These are phyloP conservation scores for Amphichorda felina DNA, from an alignment of 2,329 filamentous ascomycete genomes.

Conservation along the genomic window DNA sequence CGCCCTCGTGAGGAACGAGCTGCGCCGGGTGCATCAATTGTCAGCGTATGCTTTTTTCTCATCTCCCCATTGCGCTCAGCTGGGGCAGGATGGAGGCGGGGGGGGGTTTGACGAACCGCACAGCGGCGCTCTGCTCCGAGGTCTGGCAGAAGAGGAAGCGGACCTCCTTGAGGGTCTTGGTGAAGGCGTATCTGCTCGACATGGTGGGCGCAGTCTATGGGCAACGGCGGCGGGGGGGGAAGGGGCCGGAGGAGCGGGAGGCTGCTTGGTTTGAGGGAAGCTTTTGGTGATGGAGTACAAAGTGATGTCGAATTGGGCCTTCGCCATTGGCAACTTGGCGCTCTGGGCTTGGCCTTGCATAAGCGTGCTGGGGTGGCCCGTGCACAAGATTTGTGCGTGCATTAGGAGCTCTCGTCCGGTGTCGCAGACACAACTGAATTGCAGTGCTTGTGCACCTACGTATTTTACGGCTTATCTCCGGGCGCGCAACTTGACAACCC, in stretches of 20 bases:
- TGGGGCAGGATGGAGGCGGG: not conserved
- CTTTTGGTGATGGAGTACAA: not conserved
- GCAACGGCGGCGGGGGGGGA: not conserved
- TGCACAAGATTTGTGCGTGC: no score
- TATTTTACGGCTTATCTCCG: no score
- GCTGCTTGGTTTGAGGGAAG: not conserved
- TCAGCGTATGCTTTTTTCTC: not conserved
- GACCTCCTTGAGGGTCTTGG: conserved; percentile 81
- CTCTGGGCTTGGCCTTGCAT: no score
- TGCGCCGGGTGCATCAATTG: conserved; percentile 1
- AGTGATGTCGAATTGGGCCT: no score
- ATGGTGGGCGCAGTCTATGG: conserved; percentile 38
- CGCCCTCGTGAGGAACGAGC: conserved; percentile 72
- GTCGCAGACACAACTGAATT: no score
- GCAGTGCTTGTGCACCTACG: no score
- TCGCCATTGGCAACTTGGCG: no score
- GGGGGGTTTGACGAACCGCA: conserved; percentile 49
- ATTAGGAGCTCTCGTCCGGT: no score
- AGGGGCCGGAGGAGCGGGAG: not conserved
- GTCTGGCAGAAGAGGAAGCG: conserved; percentile 97
- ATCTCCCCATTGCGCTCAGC: no score
- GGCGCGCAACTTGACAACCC: no score
- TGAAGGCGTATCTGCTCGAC: conserved; percentile 89
- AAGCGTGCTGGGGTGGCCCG: no score
- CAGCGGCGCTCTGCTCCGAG: conserved; percentile 77